Base-by-base conservation (phyloP, 2,329 filamentous ascomycete species). In the Lasiodiplodia sp. region DNA sequence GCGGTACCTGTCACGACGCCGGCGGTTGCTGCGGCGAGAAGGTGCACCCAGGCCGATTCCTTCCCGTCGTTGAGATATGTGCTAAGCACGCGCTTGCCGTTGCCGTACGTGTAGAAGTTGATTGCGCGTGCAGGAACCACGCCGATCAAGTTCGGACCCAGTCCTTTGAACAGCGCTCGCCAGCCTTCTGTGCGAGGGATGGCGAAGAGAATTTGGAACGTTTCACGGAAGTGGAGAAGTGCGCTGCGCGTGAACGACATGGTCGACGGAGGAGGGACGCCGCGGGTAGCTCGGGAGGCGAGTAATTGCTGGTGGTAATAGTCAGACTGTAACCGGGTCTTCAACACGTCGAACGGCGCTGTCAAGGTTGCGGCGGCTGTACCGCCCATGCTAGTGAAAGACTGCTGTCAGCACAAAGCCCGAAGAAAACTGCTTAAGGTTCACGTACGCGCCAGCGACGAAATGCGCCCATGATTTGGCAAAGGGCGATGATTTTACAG, bases 331-430 rank as follows among this genome's bases (percentile, higher is more conserved):
- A 98, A 85, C 44, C 95, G 90, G 12, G 95, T 98, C 80, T 97
- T 97, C 63, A 98, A 87, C 38, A 97, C 94, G 77, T 97, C 95
- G 69, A 98, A 91, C 25, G 95, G 95, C 10, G 93, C 94, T 1
- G 95, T 97, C n/a, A 97, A 82, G n/a, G 92, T 90, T 28, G 95
- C 92, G 12, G 95, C 91, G 21, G 93, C 94, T 90, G 97, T 96
- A 73, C 94, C 94, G 73, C 94, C 94, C 65, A 93, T 82, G 52
- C 94, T 97, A 72, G 70, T 21, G 23, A 57, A 28, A 57, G 10
- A 21, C 8, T 11, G 14, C 25, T 18, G 16, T 58, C 5, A 67
- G 63, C 14, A 10, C 16, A 21, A 21, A 6, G 47, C 28, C n/a
- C 5, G 47, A 69, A 77, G 53, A 77, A 73, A 55, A 16, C n/a